phyloP scores from a whole-genome alignment of 2,329 filamentous ascomycete genomes.

The Diaporthe batatas region DNA sequence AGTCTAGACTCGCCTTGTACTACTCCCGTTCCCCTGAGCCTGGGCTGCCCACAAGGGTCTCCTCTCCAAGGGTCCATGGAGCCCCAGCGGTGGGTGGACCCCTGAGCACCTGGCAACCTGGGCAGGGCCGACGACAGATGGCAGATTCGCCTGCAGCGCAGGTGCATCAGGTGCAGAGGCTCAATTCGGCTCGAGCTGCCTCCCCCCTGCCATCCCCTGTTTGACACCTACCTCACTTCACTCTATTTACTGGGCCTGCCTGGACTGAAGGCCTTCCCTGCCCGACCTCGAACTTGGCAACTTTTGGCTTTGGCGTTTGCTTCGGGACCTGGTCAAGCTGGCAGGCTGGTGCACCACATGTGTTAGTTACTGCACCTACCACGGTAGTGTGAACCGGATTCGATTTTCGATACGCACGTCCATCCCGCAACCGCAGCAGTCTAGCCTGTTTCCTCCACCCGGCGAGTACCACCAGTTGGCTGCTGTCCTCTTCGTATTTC shows the following conservation, averaged over 20 bases:
- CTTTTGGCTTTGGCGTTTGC: conserved; percentile 18
- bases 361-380: conserved; percentile 8
- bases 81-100: background rate
- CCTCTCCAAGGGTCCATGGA: background rate
- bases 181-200: conserved; percentile 17
- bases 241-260: conserved; percentile 17
- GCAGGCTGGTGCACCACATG: conserved; percentile 12
- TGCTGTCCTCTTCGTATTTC: conserved; percentile 36
- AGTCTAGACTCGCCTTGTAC: background rate
- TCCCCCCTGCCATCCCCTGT: conserved; percentile 25
- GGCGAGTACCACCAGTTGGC: conserved; percentile 22
- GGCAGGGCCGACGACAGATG: conserved; percentile 28
- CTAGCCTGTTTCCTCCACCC: conserved; percentile 11
- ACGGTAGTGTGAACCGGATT: conserved; percentile 1
- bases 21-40: background rate
- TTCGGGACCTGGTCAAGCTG: background rate
- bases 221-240: conserved; percentile 29
- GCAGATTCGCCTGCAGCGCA: conserved; percentile 15
- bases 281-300: background rate
- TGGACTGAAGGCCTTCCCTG: background rate
- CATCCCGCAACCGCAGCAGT: conserved; percentile 34
- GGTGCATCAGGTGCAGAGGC: background rate
- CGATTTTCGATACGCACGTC: conserved; percentile 12
- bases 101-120: conserved; percentile 23
- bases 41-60: conserved; percentile 2